phyloP scores from a whole-genome alignment of 2,329 filamentous ascomycete species.

The Phaeosphaeria sp. region DNA sequence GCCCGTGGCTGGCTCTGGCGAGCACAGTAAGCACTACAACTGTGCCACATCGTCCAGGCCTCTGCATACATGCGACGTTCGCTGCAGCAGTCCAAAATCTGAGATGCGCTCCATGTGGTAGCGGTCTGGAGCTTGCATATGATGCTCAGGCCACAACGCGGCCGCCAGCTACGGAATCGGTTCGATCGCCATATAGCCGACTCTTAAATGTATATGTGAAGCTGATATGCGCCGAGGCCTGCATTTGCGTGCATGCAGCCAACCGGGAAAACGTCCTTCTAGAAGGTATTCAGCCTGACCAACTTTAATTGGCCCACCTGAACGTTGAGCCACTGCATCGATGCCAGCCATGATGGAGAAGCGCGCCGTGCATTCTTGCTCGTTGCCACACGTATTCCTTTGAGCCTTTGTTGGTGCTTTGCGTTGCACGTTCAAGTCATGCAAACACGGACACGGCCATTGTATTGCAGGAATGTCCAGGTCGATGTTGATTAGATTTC shows the following conservation, averaged over 20 bases:
- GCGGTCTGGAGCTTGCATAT: constrained; percentile 35
- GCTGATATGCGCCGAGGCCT: constrained; percentile 37
- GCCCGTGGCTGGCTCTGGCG: constrained; percentile 27
- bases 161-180: constrained; percentile 26
- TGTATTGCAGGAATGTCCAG: not conserved
- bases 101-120: not conserved
- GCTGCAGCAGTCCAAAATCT: not conserved
- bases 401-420: not conserved
- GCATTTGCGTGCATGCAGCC: constrained; percentile 28
- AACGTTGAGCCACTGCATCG: constrained; percentile 14
- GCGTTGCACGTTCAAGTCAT: not conserved
- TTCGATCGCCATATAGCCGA: constrained; percentile 46
- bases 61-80: not conserved
- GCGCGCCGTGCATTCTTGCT: not conserved
- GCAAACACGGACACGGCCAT: not conserved
- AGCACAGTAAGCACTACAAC: constrained; percentile 11
- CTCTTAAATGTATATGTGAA: constrained; percentile 36
- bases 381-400: not conserved
- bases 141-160: constrained; percentile 30
- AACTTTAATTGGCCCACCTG: constrained; percentile 16
- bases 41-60: not conserved
- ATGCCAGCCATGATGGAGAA: not conserved
- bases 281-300: constrained; percentile 32
- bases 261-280: constrained; percentile 32
- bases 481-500: not conserved